A percentile compares a stretch with the other conserved stretches of the same genome.
Conservation (phyloP, 768 basidiomycete genomes). For the Rhodotorula sphaerocarpa region DNA sequence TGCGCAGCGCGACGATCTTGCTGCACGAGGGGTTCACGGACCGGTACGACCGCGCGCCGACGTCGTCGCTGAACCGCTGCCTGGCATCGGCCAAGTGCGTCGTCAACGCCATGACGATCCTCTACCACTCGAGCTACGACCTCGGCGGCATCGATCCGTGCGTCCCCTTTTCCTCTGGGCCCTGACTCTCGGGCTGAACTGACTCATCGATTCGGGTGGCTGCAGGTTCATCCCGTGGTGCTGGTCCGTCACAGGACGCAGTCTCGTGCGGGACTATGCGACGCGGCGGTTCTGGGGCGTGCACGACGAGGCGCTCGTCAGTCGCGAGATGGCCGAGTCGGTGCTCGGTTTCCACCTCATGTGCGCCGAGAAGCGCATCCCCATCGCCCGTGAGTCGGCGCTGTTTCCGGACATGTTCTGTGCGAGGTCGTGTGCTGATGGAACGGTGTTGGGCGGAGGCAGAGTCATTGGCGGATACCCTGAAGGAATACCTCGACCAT, state of each 20-base stretch:
- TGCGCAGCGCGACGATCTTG: slow-evolving; percentile 28
- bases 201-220: no score
- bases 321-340: slow-evolving; percentile 14
- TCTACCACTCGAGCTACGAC: slow-evolving; percentile 23
- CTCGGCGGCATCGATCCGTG: slow-evolving; percentile 29
- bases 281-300: slow-evolving; percentile 21
- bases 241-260: slow-evolving; percentile 26
- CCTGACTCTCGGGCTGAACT: neutral
- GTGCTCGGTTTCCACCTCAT: slow-evolving; percentile 16
- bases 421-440: neutral
- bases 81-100: slow-evolving; percentile 26
- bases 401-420: neutral
- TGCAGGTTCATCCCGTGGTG: slow-evolving; percentile 26
- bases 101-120: slow-evolving; percentile 26
- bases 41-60: slow-evolving; percentile 12
- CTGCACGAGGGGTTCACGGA: slow-evolving; percentile 30
- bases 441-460: neutral
- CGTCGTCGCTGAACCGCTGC: slow-evolving; percentile 24
- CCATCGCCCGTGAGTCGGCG: slow-evolving; percentile 13
- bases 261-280: slow-evolving; percentile 29
- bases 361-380: slow-evolving; percentile 7
- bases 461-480: slow-evolving; percentile 2
- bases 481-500: slow-evolving; percentile 8
- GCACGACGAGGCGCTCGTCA: slow-evolving; percentile 5
- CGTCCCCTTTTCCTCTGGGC: neutral